Evolutionary conservation across 495 filamentous ascomycete species (phyloP).

Genomic region (Astrothelium macrocarpum): DNA sequence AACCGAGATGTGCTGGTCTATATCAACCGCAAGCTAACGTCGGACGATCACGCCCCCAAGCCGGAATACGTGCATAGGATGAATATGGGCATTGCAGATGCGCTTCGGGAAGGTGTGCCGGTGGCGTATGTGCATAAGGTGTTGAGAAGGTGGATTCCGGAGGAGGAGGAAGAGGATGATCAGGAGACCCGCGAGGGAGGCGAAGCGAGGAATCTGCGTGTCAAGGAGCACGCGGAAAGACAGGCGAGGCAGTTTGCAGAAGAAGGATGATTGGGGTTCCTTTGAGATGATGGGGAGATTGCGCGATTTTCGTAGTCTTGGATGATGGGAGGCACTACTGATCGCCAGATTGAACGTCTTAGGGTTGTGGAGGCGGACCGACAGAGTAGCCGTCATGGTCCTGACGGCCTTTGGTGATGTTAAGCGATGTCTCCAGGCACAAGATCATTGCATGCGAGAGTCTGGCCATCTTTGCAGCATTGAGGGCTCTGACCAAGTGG

Average conservation of each 20-base stretch:
- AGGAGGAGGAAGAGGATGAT: slow-evolving; percentile 14
- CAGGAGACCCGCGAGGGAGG: neutral
- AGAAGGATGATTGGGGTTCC: neutral
- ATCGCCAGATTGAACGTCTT: no score
- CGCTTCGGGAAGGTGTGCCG: slow-evolving; percentile 46
- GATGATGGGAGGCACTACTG: no score
- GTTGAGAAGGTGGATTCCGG: slow-evolving; percentile 49
- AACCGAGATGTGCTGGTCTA: slow-evolving; percentile 44
- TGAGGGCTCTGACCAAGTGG: no score
- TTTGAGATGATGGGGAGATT: neutral
- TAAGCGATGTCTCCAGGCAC: no score
- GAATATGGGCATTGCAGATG: slow-evolving; percentile 58
- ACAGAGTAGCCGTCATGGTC: no score
- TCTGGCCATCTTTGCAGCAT: no score
- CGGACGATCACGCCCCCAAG: slow-evolving; percentile 36
- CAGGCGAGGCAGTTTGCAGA: slow-evolving; percentile 2
- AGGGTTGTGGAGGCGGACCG: no score
- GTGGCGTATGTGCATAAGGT: slow-evolving; percentile 45
- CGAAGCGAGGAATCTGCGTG: slow-evolving; percentile 3
- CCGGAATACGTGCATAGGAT: slow-evolving; percentile 59
- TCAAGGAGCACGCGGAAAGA: neutral
- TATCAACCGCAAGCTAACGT: slow-evolving; percentile 40
- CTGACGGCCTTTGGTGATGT: no score
- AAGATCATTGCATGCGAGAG: no score
- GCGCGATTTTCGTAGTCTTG: neutral